These are phyloP conservation scores for Corymbia calophylla DNA, from an alignment of 441 rosid genomes.

Conservation along the genomic window DNA sequence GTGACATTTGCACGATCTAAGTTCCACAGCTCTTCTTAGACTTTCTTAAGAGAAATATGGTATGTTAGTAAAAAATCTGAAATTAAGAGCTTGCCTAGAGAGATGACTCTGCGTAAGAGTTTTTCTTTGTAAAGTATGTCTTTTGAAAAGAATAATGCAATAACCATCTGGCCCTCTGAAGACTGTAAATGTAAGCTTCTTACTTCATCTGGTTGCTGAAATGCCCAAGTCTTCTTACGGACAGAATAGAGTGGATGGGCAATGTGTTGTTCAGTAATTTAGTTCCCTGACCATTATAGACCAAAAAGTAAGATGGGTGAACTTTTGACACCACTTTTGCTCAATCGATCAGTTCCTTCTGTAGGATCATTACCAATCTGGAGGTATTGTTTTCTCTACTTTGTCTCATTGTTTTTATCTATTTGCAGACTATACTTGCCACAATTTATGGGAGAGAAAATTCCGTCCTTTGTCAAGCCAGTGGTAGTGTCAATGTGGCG, in stretches of 20 bases:
- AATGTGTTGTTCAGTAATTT: not conserved
- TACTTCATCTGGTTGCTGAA: not conserved
- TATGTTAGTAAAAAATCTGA: not conserved
- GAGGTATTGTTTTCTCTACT: slow-evolving; percentile 7
- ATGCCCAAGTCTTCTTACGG: not conserved
- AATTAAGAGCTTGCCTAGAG: not conserved
- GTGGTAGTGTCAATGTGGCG: slow-evolving; percentile 59
- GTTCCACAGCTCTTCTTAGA: not conserved
- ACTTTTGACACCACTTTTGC: not conserved
- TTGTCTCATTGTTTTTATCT: slow-evolving; percentile 5
- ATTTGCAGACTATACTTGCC: slow-evolving; percentile 62
- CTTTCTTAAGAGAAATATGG: not conserved
- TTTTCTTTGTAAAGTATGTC: not conserved
- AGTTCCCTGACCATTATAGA: not conserved
- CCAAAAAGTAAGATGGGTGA: not conserved
- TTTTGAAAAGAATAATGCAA: not conserved
- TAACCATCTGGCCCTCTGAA: not conserved
- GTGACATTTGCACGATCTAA: not conserved
- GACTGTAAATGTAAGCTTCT: not conserved
- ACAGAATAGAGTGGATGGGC: not conserved
- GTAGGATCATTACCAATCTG: not conserved
- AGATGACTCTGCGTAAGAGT: not conserved
- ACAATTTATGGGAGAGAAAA: slow-evolving; percentile 55
- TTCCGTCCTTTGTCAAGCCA: slow-evolving; percentile 61
- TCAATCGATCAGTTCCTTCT: not conserved